Evolutionary conservation across 257 asterid species (phyloP), one percentile per base, ranked within the genome.

Genomic region (Ocimum tenuiflorum): DNA sequence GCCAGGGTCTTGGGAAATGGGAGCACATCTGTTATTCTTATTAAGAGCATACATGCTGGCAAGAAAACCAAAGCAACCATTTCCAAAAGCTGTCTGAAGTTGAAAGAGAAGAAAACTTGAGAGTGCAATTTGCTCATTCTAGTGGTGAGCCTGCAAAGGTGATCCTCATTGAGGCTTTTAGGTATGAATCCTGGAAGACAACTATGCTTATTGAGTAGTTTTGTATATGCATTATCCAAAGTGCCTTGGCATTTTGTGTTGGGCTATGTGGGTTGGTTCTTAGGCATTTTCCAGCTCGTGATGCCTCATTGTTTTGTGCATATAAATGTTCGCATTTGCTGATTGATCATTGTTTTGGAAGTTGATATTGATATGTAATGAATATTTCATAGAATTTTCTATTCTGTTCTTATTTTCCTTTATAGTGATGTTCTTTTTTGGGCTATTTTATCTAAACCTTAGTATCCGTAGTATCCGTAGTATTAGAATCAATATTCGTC

Each of bases 21-120:
- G 68, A 72, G 71, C 81, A 71, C 88, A 4, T 80, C 94, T 18
- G 89, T 83, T 39, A 20, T 87, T 57, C 92, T 81, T 58, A 82
- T 81, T 29, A 85, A 85, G 73, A 80, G 80, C 79, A 74, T 87
- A 50, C 85, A 86, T 13, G 55, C 68, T 33, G 61, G 83, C 53
- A 83, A 72, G 81, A 83, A 80, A 76, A 75, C 20, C 33, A 77
- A 81, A 62, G 39, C 86, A 42, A 49, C 73, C 79, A 45, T 67
- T 39, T 63, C 84, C 52, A 82, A 78, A 75, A 72, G 72, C 68
- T 52, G 64, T 69, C 63, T 69, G 51, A 79, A 77, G 78, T 75
- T 70, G 64, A 71, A 68, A 71, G 70, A 64, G 47, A 75, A 71
- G 57, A 76, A 57, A 63, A 72, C 31, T 59, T 68, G 73, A 80